A percentile compares a stretch with the other conserved stretches of the same genome.
phyloP scores from a whole-genome alignment of 2,329 filamentous ascomycete species.

The Tolypocladium inflatum region DNA sequence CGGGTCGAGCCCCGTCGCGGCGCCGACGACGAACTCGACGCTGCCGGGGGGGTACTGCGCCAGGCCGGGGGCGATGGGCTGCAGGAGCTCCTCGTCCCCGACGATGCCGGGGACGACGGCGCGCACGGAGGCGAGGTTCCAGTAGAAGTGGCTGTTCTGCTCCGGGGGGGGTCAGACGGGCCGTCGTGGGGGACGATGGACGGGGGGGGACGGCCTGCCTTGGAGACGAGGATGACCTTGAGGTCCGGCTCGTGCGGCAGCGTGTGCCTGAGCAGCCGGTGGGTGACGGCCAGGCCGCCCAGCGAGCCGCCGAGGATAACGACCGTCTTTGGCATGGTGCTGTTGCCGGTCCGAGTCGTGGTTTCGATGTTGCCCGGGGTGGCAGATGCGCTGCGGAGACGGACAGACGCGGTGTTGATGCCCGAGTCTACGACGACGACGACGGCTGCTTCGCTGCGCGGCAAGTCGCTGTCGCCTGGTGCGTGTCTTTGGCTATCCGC shows the following conservation, averaged over 20 bases:
- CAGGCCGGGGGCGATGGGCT: slow-evolving; percentile 39
- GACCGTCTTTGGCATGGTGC: slow-evolving; percentile 38
- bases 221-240: slow-evolving; percentile 46
- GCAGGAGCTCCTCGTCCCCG: slow-evolving; percentile 39
- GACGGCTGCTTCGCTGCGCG: not conserved
- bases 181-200: not conserved
- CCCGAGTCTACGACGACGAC: not conserved
- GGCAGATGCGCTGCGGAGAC: not conserved
- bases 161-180: not conserved
- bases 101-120: slow-evolving; percentile 42
- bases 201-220: slow-evolving; percentile 25
- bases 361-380: no score
- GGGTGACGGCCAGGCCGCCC: slow-evolving; percentile 42
- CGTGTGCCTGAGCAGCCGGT: slow-evolving; percentile 45
- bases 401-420: not conserved
- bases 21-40: slow-evolving; percentile 43
- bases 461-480: no score
- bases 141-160: slow-evolving; percentile 48
- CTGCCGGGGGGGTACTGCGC: slow-evolving; percentile 36
- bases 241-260: slow-evolving; percentile 32
- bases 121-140: slow-evolving; percentile 47
- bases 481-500: not conserved
- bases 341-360: no score
- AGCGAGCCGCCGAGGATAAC: slow-evolving; percentile 45
- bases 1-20: slow-evolving; percentile 31